Conservation (phyloP, 768 basidiomycete species). For the Calocybe gangraenosa region DNA sequence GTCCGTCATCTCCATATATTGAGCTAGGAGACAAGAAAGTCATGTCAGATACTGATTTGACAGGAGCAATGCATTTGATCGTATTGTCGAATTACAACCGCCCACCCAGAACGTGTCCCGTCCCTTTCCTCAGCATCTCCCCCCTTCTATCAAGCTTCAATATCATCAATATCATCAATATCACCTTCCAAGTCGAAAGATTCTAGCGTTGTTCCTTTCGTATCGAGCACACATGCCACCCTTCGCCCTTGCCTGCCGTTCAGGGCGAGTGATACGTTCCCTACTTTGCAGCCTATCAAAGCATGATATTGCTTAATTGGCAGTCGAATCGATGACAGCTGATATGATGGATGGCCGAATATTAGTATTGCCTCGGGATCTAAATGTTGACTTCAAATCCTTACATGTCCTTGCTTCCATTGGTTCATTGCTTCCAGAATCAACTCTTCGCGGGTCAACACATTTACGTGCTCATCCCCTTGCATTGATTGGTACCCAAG, state of each 20-base stretch:
- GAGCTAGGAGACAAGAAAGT: constrained; percentile 35
- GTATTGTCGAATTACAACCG: too few species aligned
- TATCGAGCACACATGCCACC: constrained; percentile 72
- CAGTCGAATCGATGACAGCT: constrained; percentile 48
- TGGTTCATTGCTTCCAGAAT: constrained; percentile 51
- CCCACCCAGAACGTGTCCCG: too few species aligned
- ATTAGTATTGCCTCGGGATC: constrained; percentile 25
- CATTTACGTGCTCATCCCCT: constrained; percentile 46
- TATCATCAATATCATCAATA: constrained; percentile 40
- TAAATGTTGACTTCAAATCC: constrained; percentile 24
- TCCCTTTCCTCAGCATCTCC: too few species aligned
- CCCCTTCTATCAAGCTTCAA: constrained; percentile 7
- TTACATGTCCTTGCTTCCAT: constrained; percentile 64
- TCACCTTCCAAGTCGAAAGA: constrained; percentile 76
- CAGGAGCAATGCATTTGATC: too few species aligned
- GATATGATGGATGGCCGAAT: constrained; percentile 24
- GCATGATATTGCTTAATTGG: constrained; percentile 55
- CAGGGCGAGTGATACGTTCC: constrained; percentile 57
- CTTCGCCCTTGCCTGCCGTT: constrained; percentile 74
- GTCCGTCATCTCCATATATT: constrained; percentile 28
- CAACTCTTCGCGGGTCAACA: constrained; percentile 60
- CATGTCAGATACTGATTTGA: constrained; percentile 28
- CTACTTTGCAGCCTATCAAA: constrained; percentile 48
- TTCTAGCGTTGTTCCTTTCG: constrained; percentile 59
- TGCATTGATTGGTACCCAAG: constrained; percentile 55